Evolutionary conservation across 1,284 basidiomycete species (phyloP), one percentile per base, ranked within the genome.

Genomic region (Retiboletus fuscus): DNA sequence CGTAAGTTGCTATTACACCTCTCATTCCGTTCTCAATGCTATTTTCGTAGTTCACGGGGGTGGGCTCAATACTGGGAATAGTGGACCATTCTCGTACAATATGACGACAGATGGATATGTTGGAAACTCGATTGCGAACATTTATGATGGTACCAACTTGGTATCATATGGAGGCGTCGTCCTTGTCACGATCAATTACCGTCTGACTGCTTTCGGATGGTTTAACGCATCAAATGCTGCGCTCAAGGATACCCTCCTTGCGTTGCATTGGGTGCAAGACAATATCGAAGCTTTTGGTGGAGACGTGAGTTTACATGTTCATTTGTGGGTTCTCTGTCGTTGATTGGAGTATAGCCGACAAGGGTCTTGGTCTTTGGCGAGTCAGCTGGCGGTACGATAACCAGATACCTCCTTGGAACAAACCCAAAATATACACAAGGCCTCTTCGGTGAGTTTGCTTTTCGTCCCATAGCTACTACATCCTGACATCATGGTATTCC

Each of bases 181-280:
- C 10, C 78, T 86, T 8, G 81, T 85, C 64, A 79, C 79, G 10
- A 80, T 83, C 72, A 83, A 84, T 68, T 84, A 84, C 68, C 80
- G 75, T 24, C 71, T 79, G 22, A 76, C 26, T 58, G 70, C 66
- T 1, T 61, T 80, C 26, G 77, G 78, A n/a, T 80, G 74, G 77
- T 78, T 78, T 62, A 74, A 76, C 16, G 77, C 72, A 18, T 73
- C 75, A 20, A 78, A 77, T 30, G 68, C 70, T 28, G 73, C 77
- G 22, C 67, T 78, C 28, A 77, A 77, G 55, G 76, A 76, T 61
- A 47, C 69, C 34, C 66, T 79, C 20, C 73, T 77, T 30, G 75
- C 78, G 12, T 24, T 75, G 26, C 66, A 77, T 18, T 83, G 81
- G 82, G 79, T 83, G 13, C 77, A 80, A 66, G 74, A 80, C n/a